A percentile compares a stretch with the other conserved stretches of the same genome.
Evolutionary conservation across 148 eudicot species (phyloP).

Genomic region (Dysphania ambrosioides): DNA sequence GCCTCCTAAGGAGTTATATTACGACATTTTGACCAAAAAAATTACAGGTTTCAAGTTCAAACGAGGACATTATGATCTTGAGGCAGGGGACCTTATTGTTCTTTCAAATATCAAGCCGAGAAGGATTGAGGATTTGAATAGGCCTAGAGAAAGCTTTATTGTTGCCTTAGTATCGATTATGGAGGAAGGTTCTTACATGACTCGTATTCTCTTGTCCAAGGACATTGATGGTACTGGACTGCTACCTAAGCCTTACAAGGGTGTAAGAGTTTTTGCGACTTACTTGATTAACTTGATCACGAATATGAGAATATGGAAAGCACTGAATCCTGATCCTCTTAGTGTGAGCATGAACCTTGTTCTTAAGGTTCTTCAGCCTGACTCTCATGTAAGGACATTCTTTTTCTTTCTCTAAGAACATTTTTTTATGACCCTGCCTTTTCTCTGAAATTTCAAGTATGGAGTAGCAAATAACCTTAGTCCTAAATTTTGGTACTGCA

Average conservation of each 20-base stretch:
- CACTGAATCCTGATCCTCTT: slow-evolving; percentile 34
- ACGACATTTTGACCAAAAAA: slow-evolving; percentile 29
- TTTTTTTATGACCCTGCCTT: background rate
- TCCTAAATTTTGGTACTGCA: no score
- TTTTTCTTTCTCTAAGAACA: no score
- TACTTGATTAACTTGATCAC: slow-evolving; percentile 41
- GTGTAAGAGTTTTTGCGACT: slow-evolving; percentile 27
- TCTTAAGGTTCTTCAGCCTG: slow-evolving; percentile 21
- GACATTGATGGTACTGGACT: slow-evolving; percentile 18
- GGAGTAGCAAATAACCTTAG: no score
- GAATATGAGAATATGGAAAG: slow-evolving; percentile 47
- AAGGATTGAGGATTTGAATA: slow-evolving; percentile 34
- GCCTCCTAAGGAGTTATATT: slow-evolving; percentile 36
- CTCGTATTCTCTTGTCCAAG: slow-evolving; percentile 21
- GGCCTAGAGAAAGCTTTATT: slow-evolving; percentile 23
- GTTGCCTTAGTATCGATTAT: slow-evolving; percentile 32
- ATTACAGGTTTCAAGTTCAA: slow-evolving; percentile 10
- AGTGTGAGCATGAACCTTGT: slow-evolving; percentile 27
- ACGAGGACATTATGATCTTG: slow-evolving; percentile 42
- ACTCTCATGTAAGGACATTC: slow-evolving; percentile 28
- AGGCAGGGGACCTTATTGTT: slow-evolving; percentile 46
- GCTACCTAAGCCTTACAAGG: slow-evolving; percentile 7
- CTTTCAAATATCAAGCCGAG: slow-evolving; percentile 40
- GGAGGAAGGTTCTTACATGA: slow-evolving; percentile 20
- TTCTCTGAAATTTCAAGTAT: no score